phyloP scores from a whole-genome alignment of 148 eudicot species.

The Oxyria digyna region DNA sequence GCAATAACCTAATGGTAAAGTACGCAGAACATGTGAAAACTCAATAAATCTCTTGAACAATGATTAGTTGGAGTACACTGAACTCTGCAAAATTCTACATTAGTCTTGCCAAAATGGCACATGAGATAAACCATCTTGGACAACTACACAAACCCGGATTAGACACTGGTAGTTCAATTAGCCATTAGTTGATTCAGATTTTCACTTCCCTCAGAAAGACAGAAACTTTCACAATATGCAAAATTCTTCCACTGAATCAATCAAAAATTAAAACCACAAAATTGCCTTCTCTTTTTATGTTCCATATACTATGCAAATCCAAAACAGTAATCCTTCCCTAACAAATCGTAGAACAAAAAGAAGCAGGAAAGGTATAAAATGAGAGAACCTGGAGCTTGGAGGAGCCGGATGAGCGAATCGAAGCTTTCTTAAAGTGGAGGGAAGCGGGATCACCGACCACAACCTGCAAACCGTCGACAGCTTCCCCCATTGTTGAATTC shows the following conservation, averaged over 20 bases:
- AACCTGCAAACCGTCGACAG: constrained; percentile 14
- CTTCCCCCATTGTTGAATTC: constrained; percentile 15
- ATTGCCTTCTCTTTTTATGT: background rate
- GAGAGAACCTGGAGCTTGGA: constrained; percentile 61
- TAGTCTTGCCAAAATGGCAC: background rate
- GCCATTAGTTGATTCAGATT: background rate
- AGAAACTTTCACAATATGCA: background rate
- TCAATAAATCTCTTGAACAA: background rate
- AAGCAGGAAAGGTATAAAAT: background rate
- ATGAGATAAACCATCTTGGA: background rate
- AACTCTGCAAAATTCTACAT: background rate
- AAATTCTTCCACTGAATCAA: background rate
- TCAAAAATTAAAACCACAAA: background rate
- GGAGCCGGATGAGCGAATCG: constrained; percentile 48
- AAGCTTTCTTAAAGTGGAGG: constrained; percentile 40
- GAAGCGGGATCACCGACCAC: constrained; percentile 35
- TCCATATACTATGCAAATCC: background rate
- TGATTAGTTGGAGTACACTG: background rate
- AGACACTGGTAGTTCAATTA: background rate
- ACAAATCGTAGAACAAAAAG: background rate
- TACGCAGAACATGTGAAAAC: background rate
- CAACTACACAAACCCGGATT: background rate
- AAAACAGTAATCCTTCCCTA: background rate
- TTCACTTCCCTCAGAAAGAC: background rate
- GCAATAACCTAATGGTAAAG: constrained; percentile 58